These are phyloP conservation scores for Cyclaneusma minus DNA, from an alignment of 2,329 filamentous ascomycete genomes.

Conservation along the genomic window DNA sequence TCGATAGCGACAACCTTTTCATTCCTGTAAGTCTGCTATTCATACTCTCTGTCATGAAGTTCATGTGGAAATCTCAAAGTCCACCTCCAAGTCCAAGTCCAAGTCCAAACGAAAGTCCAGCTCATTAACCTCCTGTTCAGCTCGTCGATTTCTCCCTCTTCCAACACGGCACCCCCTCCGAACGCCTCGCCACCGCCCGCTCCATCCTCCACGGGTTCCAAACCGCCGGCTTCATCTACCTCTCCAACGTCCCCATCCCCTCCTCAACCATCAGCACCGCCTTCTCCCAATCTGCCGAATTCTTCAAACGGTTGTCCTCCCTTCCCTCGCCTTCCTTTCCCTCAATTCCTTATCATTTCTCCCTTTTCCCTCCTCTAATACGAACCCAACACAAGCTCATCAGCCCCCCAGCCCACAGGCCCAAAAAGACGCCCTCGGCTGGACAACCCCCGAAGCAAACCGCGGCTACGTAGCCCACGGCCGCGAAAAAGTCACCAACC, in stretches of 20 bases:
- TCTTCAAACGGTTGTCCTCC: constrained; percentile 64
- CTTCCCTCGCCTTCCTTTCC: too few species aligned
- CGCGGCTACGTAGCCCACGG: constrained; percentile 57
- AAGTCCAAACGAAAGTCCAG: too few species aligned
- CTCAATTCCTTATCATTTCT: too few species aligned
- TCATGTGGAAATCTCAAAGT: constrained; percentile 1
- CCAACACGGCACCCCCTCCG: constrained; percentile 40
- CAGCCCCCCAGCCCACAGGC: too few species aligned
- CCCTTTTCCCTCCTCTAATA: too few species aligned
- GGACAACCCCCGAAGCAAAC: constrained; percentile 60
- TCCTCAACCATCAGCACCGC: constrained; percentile 39
- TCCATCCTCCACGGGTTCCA: constrained; percentile 70
- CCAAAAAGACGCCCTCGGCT: constrained; percentile 50
- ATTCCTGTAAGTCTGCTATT: constrained; percentile 31
- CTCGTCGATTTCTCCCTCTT: constrained; percentile 69
- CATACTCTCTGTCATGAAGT: constrained; percentile 1
- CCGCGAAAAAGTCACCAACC: constrained; percentile 54
- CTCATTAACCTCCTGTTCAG: constrained; percentile 23
- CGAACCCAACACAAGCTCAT: too few species aligned
- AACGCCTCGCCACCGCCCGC: constrained; percentile 50
- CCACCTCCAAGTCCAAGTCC: background rate
- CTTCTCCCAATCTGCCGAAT: constrained; percentile 52
- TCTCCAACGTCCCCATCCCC: constrained; percentile 63
- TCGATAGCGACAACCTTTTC: constrained; percentile 34
- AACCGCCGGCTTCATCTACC: constrained; percentile 77